Evolutionary conservation across 106 monocot genomes (phyloP).

Genomic region (Dendrobium officinale): DNA sequence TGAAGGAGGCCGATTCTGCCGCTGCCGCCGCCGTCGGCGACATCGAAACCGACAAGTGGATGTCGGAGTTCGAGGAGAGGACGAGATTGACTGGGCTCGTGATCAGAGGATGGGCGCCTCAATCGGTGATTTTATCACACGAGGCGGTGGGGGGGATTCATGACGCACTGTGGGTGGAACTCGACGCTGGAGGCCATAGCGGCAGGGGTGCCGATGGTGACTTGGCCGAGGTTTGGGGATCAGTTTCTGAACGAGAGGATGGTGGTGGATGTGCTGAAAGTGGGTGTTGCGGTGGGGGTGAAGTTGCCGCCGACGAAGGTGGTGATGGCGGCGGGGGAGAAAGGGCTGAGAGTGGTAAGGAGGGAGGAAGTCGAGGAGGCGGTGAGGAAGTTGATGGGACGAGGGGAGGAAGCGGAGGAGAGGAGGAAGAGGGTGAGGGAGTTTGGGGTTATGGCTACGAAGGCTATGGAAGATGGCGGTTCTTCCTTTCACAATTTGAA

Average conservation of each 20-base stretch:
- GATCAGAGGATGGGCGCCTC: constrained; percentile 9
- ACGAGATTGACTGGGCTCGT: neutral
- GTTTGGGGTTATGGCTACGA: neutral
- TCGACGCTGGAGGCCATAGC: constrained; percentile 50
- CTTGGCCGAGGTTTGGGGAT: constrained; percentile 15
- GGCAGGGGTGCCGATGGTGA: constrained; percentile 15
- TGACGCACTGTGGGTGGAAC: constrained; percentile 75
- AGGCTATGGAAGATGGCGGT: constrained; percentile 19
- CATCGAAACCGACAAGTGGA: neutral
- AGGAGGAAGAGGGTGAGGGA: constrained; percentile 11
- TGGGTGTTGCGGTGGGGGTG: constrained; percentile 12
- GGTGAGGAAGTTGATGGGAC: constrained; percentile 3
- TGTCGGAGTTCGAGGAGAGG: constrained; percentile 4
- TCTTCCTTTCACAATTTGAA: constrained; percentile 6
- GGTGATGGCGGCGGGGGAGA: neutral
- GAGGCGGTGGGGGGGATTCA: constrained; percentile 1
- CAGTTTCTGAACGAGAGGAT: constrained; percentile 21
- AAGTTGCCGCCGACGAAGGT: neutral
- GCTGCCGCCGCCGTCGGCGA: neutral
- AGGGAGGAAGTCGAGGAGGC: constrained; percentile 2
- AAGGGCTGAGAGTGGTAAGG: neutral
- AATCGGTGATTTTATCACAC: neutral
- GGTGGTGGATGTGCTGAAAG: constrained; percentile 11
- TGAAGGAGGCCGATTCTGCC: neutral
- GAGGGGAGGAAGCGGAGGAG: neutral